phyloP scores from a whole-genome alignment of 2,329 filamentous ascomycete species.

The Diaporthe sp. region DNA sequence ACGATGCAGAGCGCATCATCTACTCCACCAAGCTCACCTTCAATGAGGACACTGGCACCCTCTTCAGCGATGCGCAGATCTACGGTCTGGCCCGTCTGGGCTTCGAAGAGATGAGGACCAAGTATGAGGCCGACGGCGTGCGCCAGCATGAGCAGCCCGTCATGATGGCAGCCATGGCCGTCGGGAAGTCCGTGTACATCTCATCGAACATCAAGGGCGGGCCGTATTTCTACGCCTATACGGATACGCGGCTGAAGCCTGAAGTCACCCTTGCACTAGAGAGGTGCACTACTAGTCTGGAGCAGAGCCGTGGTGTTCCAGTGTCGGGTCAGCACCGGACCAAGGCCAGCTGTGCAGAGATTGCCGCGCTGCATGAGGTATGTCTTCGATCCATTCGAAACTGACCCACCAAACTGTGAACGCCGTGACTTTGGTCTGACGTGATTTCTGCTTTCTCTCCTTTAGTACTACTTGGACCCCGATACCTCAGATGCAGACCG shows the following conservation, averaged over 20 bases:
- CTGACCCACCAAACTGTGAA: rapidly evolving
- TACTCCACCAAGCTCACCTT: conserved; percentile 11
- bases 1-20: conserved; percentile 9
- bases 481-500: conserved; percentile 12
- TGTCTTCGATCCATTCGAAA: neutral
- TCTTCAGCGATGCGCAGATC: conserved; percentile 18
- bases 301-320: conserved; percentile 4
- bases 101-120: conserved; percentile 26
- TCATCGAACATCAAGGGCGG: conserved; percentile 5
- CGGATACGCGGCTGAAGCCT: neutral
- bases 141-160: neutral
- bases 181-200: neutral
- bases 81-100: conserved; percentile 12
- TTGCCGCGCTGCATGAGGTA: conserved; percentile 23
- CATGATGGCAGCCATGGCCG: conserved; percentile 24
- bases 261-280: conserved; percentile 7
- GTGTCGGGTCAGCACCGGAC: neutral
- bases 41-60: conserved; percentile 1
- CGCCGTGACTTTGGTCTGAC: neutral
- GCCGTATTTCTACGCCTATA: conserved; percentile 10
- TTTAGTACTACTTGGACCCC: conserved; percentile 1
- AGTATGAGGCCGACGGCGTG: neutral
- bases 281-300: neutral
- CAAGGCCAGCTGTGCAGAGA: conserved; percentile 2
- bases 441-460: neutral